Evolutionary conservation across 2,329 filamentous ascomycete genomes (phyloP), one percentile per base, ranked within the genome.

Genomic region (Fusarium odoratissimum): DNA sequence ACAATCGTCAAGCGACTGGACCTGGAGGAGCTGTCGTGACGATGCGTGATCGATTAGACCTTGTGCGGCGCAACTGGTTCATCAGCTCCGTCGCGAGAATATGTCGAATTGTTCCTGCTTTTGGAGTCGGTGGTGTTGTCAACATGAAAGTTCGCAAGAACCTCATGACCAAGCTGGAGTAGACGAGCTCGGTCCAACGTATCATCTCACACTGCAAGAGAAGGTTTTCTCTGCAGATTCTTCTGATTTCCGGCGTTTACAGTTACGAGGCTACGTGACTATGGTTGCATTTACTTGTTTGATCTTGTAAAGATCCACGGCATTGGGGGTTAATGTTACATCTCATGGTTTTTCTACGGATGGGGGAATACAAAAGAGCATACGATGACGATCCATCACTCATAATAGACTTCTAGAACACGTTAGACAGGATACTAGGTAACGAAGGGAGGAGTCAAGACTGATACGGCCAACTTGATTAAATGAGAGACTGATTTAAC

Each of bases 51-150:
- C 85, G 95, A n/a, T 88, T 89, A 80, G 79, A 82, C 1, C 87
- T 90, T 59, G 90, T 97, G n/a, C 85, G 88, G 64, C 86, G 89
- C 72, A 94, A 97, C 79, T 97, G 94, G 91, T 83, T 87, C 23
- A 87, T 92, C 71, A 95, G 92, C 80, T 90, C 90, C 35, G 82
- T 89, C 63, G 95, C 95, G 31, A 85, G 95, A 60, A 92, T 97
- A 82, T 92, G 92, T 68, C 88, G 95, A 77, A 97, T 97, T 75
- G 88, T 97, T 5, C 95, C 95, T 23, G 95, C 95, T 1, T 97
- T 95, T 84, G 95, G 95, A 4, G 87, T 97, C 17, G 95, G 95
- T 2, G 95, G 95, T 1, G 93, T 97, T 16, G 92, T 96, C 16
- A 97, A 97, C 82, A 87, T 87, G 66, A 91, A 92, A 77, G 85